Base-by-base conservation (phyloP, 2,329 filamentous ascomycete species). In the Aspergillus sp. region DNA sequence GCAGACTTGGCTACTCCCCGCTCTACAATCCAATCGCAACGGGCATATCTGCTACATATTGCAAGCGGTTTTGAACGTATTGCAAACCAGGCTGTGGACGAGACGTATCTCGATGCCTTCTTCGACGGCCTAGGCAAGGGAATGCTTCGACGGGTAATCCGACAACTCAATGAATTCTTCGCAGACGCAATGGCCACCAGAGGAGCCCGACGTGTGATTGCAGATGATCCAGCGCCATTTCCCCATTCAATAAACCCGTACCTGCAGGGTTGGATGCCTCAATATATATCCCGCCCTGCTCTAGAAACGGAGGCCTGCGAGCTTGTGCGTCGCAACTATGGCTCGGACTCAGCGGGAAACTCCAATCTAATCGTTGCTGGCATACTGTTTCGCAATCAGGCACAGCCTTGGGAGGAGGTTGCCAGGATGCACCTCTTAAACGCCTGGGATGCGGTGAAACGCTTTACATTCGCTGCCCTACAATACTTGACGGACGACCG, bases 91-190 rank as follows among this genome's bases (percentile, higher is more conserved):
- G 27, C 9, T 2, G 27, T 31, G 3, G 27, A 31, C 8, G 79
- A 79, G 0, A 69, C 68, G 21, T 81, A 81, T 52, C 52, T 33
- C 0, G 71, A 80, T 57, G 57, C 68, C 0, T 80, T 79, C 58
- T 81, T 81, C 44, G 71, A 73, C 3, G 55, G 43, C 0, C 25
- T 63, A 1, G 40, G 55, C 2, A 23, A 27, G 12, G 35, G 66
- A 31, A 68, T 69, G 6, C 64, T 76, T 1, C 64, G 73, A 2
- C 66, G 70, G 1, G 37, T 66, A 3, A 58, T 73, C 15, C 63
- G 66, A 8, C 56, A 65, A 12, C 46, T 68, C 6, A 68, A 72
- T 35, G 61, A 69, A 3, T 57, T 56, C 15, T 75, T 74, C 43
- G 66, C 68, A 0, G 62, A 69, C 6, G 62, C 62, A 0, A 70